These are phyloP conservation scores for Cadophora sp. DNA, from an alignment of 2,329 filamentous ascomycete species.

Conservation along the genomic window DNA sequence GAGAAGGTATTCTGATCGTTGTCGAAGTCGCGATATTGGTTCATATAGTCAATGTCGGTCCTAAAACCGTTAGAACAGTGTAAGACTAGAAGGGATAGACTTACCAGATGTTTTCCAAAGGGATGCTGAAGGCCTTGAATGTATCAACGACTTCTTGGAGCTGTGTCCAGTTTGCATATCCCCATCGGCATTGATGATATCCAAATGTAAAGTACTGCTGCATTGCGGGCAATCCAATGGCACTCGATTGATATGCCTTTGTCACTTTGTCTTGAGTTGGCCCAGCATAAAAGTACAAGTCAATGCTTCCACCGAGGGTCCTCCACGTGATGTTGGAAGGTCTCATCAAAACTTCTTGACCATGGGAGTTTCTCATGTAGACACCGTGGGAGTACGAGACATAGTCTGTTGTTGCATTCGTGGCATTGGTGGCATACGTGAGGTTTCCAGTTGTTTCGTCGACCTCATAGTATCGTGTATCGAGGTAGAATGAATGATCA, in stretches of 20 bases:
- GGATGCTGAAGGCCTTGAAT: conserved; percentile 69
- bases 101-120: conserved; percentile 75
- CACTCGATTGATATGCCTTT: conserved; percentile 71
- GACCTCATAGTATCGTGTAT: conserved; percentile 75
- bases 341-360: conserved; percentile 73
- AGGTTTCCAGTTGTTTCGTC: conserved; percentile 54
- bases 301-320: conserved; percentile 76
- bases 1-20: conserved; percentile 64
- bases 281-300: conserved; percentile 81
- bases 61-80: conserved; percentile 37
- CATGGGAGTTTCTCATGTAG: conserved; percentile 78
- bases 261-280: conserved; percentile 72
- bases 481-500: conserved; percentile 78
- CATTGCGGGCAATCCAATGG: conserved; percentile 75
- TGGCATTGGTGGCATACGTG: conserved; percentile 61
- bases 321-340: conserved; percentile 74
- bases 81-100: conserved; percentile 48
- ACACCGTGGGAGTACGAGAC: conserved; percentile 77
- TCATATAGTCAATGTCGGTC: conserved; percentile 78
- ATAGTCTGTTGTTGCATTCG: conserved; percentile 61
- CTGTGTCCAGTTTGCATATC: conserved; percentile 76
- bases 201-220: conserved; percentile 85
- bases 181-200: conserved; percentile 85
- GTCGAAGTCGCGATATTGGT: conserved; percentile 65
- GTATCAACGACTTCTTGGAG: conserved; percentile 71